Conservation (phyloP, 2,329 filamentous ascomycete species). For the Ophiocordyceps camponoti-rufipedis region DNA sequence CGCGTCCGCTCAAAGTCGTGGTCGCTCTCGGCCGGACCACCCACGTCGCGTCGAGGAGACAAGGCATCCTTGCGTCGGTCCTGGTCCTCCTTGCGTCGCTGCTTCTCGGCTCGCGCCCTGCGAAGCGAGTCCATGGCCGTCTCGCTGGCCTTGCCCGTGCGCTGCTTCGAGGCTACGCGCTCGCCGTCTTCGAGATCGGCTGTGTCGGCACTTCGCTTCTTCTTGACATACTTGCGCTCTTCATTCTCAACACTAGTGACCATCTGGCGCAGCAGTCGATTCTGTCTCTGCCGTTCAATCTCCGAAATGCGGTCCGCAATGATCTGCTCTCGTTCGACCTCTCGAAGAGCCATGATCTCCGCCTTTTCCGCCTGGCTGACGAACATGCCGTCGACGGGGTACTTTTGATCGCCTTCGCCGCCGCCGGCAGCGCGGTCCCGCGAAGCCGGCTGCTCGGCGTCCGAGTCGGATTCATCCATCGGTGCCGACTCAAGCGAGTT, state of each 20-base stretch:
- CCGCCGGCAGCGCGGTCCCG: constrained; percentile 20
- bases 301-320: constrained; percentile 75
- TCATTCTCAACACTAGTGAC: constrained; percentile 48
- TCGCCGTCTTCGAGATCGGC: constrained; percentile 62
- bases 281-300: constrained; percentile 66
- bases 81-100: constrained; percentile 28
- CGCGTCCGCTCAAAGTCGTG: constrained; percentile 53
- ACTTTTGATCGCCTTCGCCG: constrained; percentile 34
- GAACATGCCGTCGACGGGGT: constrained; percentile 80
- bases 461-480: constrained; percentile 76
- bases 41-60: constrained; percentile 12
- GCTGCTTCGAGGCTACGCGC: constrained; percentile 55
- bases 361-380: constrained; percentile 54
- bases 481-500: constrained; percentile 65
- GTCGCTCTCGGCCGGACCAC: constrained; percentile 50
- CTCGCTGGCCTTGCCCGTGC: constrained; percentile 29
- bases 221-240: constrained; percentile 32
- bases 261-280: constrained; percentile 62
- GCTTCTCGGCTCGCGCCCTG: constrained; percentile 44
- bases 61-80: constrained; percentile 40
- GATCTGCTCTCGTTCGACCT: constrained; percentile 80
- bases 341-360: constrained; percentile 68
- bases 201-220: constrained; percentile 61
- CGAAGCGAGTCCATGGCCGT: constrained; percentile 55
- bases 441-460: constrained; percentile 22